Percentiles rank a stretch among this genome's conserved stretches.
Evolutionary conservation across 176 grass and related monocot genomes (phyloP).

Genomic region (Guadua angustifolia): DNA sequence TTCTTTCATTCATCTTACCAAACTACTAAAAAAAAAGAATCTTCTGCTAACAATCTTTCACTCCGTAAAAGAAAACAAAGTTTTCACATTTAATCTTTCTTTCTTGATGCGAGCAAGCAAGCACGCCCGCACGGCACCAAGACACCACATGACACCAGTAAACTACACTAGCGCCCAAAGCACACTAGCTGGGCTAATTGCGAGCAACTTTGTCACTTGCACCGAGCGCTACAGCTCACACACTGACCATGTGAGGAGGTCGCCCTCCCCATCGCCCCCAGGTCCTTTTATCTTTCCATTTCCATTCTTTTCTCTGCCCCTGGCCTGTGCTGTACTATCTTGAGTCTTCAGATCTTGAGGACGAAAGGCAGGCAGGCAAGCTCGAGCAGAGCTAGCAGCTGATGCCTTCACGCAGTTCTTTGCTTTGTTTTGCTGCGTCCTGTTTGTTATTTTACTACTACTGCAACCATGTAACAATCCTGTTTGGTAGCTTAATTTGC

Average conservation of each 20-base stretch:
- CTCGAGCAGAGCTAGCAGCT: constrained; percentile 1
- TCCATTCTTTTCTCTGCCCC: constrained; percentile 17
- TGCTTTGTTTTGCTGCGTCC: neutral
- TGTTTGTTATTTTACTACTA: neutral
- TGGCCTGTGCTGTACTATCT: neutral
- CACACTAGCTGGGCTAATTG: constrained; percentile 26
- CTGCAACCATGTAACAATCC: neutral
- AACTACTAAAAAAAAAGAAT: neutral
- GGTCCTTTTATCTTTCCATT: constrained; percentile 34
- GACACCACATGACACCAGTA: neutral
- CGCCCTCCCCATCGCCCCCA: constrained; percentile 6
- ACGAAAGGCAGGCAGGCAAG: neutral
- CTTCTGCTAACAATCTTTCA: neutral
- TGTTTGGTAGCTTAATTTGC: neutral
- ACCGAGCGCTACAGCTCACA: constrained; percentile 49
- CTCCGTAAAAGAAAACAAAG: constrained; percentile 9
- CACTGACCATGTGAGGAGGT: constrained; percentile 46
- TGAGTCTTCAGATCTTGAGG: constrained; percentile 30
- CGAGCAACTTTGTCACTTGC: constrained; percentile 48
- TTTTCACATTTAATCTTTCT: neutral
- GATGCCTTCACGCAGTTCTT: neutral
- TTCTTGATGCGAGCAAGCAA: constrained; percentile 37
- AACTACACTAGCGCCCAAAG: constrained; percentile 45
- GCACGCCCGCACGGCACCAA: neutral
- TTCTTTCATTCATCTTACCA: neutral